Evolutionary conservation across 139 green algal genomes (phyloP).

Genomic region (Asterochloris sp.): DNA sequence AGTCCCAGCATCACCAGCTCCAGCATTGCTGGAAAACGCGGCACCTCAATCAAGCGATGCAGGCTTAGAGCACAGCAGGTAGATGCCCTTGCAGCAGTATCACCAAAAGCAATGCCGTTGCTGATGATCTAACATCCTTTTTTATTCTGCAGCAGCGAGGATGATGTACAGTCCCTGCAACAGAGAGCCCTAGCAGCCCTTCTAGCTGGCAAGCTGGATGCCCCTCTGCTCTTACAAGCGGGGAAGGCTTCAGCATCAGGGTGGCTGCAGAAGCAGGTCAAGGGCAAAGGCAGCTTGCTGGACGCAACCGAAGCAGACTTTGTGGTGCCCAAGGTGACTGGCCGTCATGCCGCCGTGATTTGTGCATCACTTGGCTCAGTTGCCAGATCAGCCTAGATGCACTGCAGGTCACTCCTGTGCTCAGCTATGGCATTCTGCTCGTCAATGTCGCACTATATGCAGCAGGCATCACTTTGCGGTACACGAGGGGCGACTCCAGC

Average conservation of each 20-base stretch:
- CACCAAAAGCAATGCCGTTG: no score
- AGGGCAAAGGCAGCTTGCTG: conserved; percentile 3
- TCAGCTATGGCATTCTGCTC: conserved; percentile 19
- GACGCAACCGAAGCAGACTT: background rate
- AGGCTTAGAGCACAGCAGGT: no score
- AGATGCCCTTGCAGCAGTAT: no score
- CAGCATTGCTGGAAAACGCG: no score
- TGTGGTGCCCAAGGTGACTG: background rate
- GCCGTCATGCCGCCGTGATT: background rate
- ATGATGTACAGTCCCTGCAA: no score
- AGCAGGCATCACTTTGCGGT: background rate
- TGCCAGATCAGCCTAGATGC: background rate
- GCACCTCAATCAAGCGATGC: no score
- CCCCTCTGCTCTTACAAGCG: background rate
- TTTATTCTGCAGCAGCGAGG: no score
- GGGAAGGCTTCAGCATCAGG: background rate
- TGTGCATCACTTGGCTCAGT: background rate
- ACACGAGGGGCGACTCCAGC: background rate
- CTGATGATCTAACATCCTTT: no score
- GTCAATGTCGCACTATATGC: conserved; percentile 19
- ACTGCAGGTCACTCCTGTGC: conserved; percentile 13
- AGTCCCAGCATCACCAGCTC: no score
- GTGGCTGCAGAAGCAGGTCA: conserved; percentile 3
- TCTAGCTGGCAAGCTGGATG: background rate
- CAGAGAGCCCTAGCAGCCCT: background rate